A percentile compares a stretch with the other conserved stretches of the same genome.
phyloP scores from a whole-genome alignment of 75 land plant species.

The Pinus albicaulis region DNA sequence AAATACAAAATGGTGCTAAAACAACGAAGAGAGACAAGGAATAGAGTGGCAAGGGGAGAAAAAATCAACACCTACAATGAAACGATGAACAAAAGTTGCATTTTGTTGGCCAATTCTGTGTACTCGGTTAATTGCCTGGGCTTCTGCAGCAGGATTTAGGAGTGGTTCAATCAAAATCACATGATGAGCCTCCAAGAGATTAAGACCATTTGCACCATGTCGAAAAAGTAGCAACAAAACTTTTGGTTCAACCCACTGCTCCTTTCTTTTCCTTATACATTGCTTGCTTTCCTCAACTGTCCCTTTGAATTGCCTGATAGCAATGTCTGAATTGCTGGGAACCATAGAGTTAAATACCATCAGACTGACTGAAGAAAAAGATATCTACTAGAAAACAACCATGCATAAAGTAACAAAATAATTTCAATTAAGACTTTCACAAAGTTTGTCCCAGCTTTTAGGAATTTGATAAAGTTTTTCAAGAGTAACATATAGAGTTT shows the following conservation, averaged over 20 bases:
- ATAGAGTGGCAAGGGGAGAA: neutral
- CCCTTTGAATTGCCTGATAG: slow-evolving; percentile 74
- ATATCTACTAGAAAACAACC: neutral
- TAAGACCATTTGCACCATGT: slow-evolving; percentile 97
- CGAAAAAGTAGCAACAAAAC: slow-evolving; percentile 77
- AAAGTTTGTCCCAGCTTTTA: neutral
- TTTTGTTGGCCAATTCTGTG: slow-evolving; percentile 91
- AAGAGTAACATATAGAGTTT: neutral
- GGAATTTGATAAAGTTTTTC: neutral
- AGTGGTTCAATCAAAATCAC: slow-evolving; percentile 92
- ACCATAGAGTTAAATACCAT: neutral
- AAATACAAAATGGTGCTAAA: neutral
- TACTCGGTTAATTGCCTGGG: slow-evolving; percentile 92
- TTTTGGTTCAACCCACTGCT: slow-evolving; percentile 16
- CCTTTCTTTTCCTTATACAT: slow-evolving; percentile 8
- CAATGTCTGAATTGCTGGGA: slow-evolving; percentile 69
- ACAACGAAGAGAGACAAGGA: neutral
- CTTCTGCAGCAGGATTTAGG: slow-evolving; percentile 93
- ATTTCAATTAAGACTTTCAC: neutral
- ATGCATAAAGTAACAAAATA: neutral
- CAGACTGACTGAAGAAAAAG: neutral
- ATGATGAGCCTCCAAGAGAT: slow-evolving; percentile 96
- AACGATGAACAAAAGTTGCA: slow-evolving; percentile 83
- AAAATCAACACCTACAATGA: slow-evolving; percentile 56
- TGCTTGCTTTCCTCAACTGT: slow-evolving; percentile 9